Conservation (phyloP, 2,329 filamentous ascomycete genomes). For the Pseudogymnoascus sp. region DNA sequence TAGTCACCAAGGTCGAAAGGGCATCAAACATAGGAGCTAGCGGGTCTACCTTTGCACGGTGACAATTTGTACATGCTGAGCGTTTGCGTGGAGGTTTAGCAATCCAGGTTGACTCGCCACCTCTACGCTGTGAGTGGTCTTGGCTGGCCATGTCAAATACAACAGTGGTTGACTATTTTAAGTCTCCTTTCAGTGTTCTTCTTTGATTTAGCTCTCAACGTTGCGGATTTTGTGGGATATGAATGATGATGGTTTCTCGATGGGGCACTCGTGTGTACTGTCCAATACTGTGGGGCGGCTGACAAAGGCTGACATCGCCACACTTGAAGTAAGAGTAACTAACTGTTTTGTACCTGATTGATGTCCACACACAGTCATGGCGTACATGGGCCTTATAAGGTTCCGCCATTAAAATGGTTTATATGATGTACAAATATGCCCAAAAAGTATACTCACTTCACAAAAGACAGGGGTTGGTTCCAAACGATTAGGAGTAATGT, state of each 20-base stretch:
- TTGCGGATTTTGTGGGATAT: neutral
- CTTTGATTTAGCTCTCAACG: neutral
- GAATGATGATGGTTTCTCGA: neutral
- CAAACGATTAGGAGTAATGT: no score
- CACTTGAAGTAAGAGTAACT: no score
- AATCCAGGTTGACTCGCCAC: neutral
- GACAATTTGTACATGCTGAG: neutral
- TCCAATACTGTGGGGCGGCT: neutral
- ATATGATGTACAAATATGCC: no score
- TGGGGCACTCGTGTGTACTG: neutral
- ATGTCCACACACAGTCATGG: no score
- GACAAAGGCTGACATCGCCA: neutral
- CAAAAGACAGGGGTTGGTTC: no score
- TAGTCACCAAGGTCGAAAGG: neutral
- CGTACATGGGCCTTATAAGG: no score
- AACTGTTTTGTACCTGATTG: no score
- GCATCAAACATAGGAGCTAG: neutral
- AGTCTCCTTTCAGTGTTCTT: neutral
- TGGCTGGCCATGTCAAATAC: neutral
- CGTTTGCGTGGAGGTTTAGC: neutral
- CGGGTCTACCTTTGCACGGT: neutral
- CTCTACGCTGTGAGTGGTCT: neutral
- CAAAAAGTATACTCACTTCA: no score
- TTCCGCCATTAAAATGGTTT: no score
- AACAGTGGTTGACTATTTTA: neutral